Evolutionary conservation across 352 stramenopile genomes (phyloP), one percentile per base, ranked within the genome.

Genomic region (Phytophthora agathidicida): DNA sequence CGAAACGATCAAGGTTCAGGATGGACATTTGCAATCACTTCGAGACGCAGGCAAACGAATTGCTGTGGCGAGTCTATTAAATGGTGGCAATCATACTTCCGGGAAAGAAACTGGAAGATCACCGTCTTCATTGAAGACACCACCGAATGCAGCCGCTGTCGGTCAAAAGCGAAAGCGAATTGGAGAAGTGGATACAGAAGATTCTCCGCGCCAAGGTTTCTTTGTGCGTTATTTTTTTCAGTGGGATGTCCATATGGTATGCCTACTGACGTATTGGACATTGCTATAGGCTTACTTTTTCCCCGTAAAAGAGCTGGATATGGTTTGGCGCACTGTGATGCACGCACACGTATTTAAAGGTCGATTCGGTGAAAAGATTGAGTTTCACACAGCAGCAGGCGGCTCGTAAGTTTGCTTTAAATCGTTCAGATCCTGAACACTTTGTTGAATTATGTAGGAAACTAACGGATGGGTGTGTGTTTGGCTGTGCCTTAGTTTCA

Each of bases 321-420:
- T 86, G 63, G 49, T 88, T 4, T 88, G 76, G 78, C 68, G 76
- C 7, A 85, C 73, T 0, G 66, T 88, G 33, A 76, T 87, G 70
- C 74, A 88, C 46, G 73, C 76, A 17, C 78, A 88, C 28, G 37
- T 88, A 37, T 83, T 88, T 23, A 88, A 88, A 37, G 38, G 39
- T 1, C 64, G 73, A 9, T 88, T 88, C 48, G 79, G 79, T 9
- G 76, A 88, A 11, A 71, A 69, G 47, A 83, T 88, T 22, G 79
- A 88, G 52, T 86, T 88, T 38, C 79, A 84, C 46, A 84, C 79
- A 11, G 74, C 83, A 19, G 65, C 80, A 7, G 53, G 60, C 22
- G 82, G 73, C 45, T 17, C 50, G 82, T 89, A 77, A 30, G 81
- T 77, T 27, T 14, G 30, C 19, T 28, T 54, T 31, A 9, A 23